A percentile compares a stretch with the other conserved stretches of the same genome.
Evolutionary conservation across 441 rosid genomes (phyloP).

Genomic region (Gossypium davidsonii): DNA sequence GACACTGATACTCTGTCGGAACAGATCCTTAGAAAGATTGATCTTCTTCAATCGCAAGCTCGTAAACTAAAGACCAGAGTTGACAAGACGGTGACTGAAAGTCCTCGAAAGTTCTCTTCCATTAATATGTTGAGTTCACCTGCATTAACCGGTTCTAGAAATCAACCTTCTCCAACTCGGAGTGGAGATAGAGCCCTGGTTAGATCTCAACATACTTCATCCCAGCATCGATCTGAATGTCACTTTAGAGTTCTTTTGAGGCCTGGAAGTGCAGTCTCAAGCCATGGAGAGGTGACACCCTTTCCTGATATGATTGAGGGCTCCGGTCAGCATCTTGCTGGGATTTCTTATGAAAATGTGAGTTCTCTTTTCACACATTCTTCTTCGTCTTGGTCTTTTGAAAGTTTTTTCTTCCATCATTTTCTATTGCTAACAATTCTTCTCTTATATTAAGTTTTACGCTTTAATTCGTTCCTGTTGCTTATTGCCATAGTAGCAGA

Average conservation of each 20-base stretch:
- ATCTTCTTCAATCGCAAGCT: constrained; percentile 42
- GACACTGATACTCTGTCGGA: constrained; percentile 40
- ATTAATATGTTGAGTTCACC: constrained; percentile 38
- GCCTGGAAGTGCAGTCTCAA: constrained; percentile 36
- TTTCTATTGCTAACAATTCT: neutral
- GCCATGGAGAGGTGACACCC: constrained; percentile 22
- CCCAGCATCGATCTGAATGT: constrained; percentile 22
- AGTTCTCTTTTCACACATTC: neutral
- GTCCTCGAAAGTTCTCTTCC: constrained; percentile 50
- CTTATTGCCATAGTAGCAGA: neutral
- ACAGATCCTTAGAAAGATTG: constrained; percentile 58
- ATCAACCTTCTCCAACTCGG: constrained; percentile 19
- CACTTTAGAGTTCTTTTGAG: constrained; percentile 30
- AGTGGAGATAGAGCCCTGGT: constrained; percentile 27
- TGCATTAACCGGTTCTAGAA: constrained; percentile 32
- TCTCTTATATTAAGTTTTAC: neutral
- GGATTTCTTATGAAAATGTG: constrained; percentile 5
- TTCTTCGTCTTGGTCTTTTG: neutral
- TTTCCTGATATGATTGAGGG: constrained; percentile 2
- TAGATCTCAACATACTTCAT: constrained; percentile 19
- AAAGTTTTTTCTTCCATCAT: neutral
- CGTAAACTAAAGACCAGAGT: constrained; percentile 43
- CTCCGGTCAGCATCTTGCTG: neutral
- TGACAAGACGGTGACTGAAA: constrained; percentile 55
- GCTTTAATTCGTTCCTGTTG: neutral